Evolutionary conservation across 225 moss, liverwort and hornwort genomes (phyloP).

Genomic region (Ulota crispa): DNA sequence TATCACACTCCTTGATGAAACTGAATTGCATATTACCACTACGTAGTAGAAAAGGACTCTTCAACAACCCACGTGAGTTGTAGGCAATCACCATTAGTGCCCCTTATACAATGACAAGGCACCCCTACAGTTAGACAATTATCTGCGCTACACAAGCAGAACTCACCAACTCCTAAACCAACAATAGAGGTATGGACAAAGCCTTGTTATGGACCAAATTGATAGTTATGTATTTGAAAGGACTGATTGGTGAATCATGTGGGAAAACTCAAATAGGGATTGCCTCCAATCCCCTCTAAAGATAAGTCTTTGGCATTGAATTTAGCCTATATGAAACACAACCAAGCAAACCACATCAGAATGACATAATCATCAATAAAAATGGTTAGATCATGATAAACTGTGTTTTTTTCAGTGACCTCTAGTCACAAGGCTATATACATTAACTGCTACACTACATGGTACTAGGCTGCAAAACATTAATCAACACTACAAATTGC

Average conservation of each 20-base stretch:
- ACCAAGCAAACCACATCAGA: too few species aligned
- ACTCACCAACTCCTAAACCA: background rate
- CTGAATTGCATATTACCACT: accelerated
- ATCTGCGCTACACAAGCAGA: accelerated
- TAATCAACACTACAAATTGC: too few species aligned
- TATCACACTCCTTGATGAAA: background rate
- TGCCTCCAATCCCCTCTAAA: too few species aligned
- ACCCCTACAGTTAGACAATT: background rate
- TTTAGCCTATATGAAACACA: too few species aligned
- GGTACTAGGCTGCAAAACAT: too few species aligned
- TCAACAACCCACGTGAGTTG: background rate
- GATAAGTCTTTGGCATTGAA: too few species aligned
- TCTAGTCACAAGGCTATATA: too few species aligned
- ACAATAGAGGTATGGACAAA: background rate
- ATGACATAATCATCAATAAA: too few species aligned
- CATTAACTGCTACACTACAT: too few species aligned
- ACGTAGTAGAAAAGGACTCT: background rate
- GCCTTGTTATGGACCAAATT: background rate
- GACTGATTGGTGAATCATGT: background rate
- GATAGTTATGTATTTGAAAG: background rate
- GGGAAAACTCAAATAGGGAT: too few species aligned
- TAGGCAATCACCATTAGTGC: background rate
- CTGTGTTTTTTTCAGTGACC: too few species aligned
- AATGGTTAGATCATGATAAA: accelerated
- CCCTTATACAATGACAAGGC: background rate